These are phyloP conservation scores for Sporothrix dimorphospora DNA, from an alignment of 2,329 filamentous ascomycete genomes.

Conservation along the genomic window DNA sequence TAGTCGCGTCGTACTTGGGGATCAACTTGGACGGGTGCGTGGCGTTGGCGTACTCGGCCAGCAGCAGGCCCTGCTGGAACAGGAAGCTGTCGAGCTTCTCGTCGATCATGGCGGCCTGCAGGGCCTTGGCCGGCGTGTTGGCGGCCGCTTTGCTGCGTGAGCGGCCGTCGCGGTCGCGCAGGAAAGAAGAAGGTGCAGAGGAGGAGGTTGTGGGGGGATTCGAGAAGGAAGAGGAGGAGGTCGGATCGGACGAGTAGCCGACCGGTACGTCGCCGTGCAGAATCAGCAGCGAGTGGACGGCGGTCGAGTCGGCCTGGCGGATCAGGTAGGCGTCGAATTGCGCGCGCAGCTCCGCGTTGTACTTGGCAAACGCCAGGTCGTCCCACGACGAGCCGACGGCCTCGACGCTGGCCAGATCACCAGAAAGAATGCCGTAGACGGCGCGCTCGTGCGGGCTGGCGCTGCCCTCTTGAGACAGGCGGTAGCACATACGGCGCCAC, in stretches of 20 bases:
- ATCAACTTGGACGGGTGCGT: conserved; percentile 48
- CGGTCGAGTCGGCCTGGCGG: conserved; percentile 32
- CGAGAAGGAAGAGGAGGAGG: background rate
- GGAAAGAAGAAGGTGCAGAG: background rate
- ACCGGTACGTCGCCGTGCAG: conserved; percentile 33
- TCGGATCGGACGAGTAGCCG: background rate
- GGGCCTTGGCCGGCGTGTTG: conserved; percentile 67
- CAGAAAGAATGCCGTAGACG: conserved; percentile 87
- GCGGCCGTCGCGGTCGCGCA: conserved; percentile 26
- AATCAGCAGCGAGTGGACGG: conserved; percentile 30
- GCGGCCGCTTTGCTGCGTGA: conserved; percentile 41
- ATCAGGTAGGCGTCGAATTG: conserved; percentile 37
- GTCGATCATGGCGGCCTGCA: conserved; percentile 76
- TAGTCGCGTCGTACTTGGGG: conserved; percentile 41
- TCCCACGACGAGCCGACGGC: conserved; percentile 56
- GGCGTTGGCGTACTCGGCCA: conserved; percentile 52
- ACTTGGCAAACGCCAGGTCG: conserved; percentile 41
- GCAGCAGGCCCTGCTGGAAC: conserved; percentile 59
- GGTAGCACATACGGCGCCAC: conserved; percentile 79
- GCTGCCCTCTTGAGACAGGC: conserved; percentile 68
- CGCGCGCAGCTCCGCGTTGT: conserved; percentile 36
- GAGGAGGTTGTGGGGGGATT: background rate
- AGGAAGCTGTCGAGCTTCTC: conserved; percentile 62
- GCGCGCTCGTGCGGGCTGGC: conserved; percentile 81
- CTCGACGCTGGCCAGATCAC: conserved; percentile 76